Evolutionary conservation across 371 early-diverging fungal species (phyloP), one percentile per base, ranked within the genome.

Genomic region (Mortierella sp.): DNA sequence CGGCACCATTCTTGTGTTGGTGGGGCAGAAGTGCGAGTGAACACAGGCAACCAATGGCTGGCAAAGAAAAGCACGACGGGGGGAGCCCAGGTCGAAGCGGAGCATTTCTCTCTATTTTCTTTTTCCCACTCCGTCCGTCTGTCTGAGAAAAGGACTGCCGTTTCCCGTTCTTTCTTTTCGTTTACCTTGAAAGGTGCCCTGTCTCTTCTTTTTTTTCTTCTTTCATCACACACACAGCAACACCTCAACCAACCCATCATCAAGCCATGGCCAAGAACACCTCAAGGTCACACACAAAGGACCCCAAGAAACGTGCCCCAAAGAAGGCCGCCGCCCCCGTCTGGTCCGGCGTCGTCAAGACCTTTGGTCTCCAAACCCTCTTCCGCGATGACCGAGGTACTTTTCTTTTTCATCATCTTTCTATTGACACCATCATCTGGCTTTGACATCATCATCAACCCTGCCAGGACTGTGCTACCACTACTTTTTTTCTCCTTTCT

Each of bases 351-450:
- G 31, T 85, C 28, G 85, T 85, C 76, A 80, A 85, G 73, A 0
- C 78, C 21, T 43, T 78, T 40, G 69, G 70, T 34, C 76, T 85
- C 37, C 61, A 78, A 34, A 71, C 51, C 16, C 11, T 76, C 43
- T 85, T 85, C 61, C 54, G 28, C 34, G 78, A 85, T 57, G 85
- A 85, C 78, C 69, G 51, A 85, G 85, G 85, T 85, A 85, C 74
- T 31, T 46, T 43, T 44, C 54, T 71, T 76, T 50, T 50, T 50
- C 78, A 69, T 70, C 55, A 59, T 74, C 71, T 11, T 71, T 50
- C 34, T 55, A 10, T 43, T 28, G 24, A 50, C 34, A 44, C 51
- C 69, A 16, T 59, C 61, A 14, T 59, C 14, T 14, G 28, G 19
- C 46, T 37, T 26, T 70, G 19, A 44, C 59, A 8, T 64, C 44